phyloP scores from a whole-genome alignment of 306 rosid genomes.

The Purshia tridentata region DNA sequence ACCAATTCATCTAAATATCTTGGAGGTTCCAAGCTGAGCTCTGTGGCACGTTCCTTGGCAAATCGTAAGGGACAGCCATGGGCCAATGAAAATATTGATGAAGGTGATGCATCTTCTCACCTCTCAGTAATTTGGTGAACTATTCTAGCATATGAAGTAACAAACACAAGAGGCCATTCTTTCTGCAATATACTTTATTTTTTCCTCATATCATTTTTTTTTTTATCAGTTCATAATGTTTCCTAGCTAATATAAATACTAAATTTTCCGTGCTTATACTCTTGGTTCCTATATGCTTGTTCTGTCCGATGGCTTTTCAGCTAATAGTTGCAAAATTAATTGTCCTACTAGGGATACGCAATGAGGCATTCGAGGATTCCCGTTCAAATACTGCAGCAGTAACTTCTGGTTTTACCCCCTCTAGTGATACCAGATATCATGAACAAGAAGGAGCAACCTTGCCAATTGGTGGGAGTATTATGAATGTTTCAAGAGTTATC shows the following conservation, averaged over 20 bases:
- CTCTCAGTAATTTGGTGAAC: background rate
- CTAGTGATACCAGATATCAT: constrained; percentile 52
- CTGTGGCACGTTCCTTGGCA: constrained; percentile 67
- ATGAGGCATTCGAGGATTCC: constrained; percentile 71
- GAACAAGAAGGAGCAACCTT: constrained; percentile 56
- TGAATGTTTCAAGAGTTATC: constrained; percentile 55
- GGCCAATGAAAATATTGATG: constrained; percentile 84
- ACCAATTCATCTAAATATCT: constrained; percentile 73
- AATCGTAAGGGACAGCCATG: constrained; percentile 78
- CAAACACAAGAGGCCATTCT: background rate
- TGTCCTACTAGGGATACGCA: constrained; percentile 57
- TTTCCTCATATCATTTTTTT: background rate
- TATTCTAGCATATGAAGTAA: background rate
- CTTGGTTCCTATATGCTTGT: background rate
- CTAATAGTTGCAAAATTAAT: constrained; percentile 8
- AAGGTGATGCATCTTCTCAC: constrained; percentile 48
- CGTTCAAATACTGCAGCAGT: constrained; percentile 52
- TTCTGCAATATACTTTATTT: background rate
- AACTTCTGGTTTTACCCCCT: constrained; percentile 50
- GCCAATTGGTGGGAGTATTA: constrained; percentile 45
- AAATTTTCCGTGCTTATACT: background rate
- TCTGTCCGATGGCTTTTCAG: background rate
- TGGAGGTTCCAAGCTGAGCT: constrained; percentile 76
- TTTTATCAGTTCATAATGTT: background rate
- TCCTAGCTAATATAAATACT: background rate